Conservation (phyloP, 345 rosid genomes). For the Gossypium raimondii region DNA sequence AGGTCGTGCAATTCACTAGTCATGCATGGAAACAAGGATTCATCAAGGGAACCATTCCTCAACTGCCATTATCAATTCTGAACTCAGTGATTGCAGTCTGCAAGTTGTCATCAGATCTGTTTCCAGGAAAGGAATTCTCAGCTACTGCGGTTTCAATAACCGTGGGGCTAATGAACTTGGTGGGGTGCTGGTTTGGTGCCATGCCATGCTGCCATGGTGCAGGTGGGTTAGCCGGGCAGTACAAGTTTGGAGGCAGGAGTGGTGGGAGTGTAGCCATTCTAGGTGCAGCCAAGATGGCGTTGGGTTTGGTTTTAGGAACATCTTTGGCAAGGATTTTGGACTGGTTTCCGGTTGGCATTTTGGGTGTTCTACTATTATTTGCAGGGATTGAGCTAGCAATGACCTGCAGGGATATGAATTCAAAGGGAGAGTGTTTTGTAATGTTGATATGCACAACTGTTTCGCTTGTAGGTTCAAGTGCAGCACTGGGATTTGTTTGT, state of each 20-base stretch:
- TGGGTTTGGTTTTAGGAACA: constrained; percentile 66
- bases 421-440: constrained; percentile 69
- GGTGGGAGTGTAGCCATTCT: constrained; percentile 73
- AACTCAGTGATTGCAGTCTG: constrained; percentile 86
- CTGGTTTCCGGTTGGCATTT: constrained; percentile 71
- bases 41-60: constrained; percentile 12
- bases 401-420: constrained; percentile 69
- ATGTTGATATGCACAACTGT: constrained; percentile 64
- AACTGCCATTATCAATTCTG: constrained; percentile 64
- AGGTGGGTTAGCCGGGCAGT: too few relatives aligned
- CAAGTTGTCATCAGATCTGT: constrained; percentile 71
- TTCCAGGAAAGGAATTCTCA: constrained; percentile 64
- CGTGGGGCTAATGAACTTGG: too few relatives aligned
- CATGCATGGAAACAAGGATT: constrained; percentile 75
- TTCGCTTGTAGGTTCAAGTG: constrained; percentile 64
- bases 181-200: too few relatives aligned
- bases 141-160: constrained; percentile 49
- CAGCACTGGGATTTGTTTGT: constrained; percentile 71
- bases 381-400: constrained; percentile 30
- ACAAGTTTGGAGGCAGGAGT: constrained; percentile 44
- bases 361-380: constrained; percentile 20
- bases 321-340: constrained; percentile 54
- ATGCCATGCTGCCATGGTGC: too few relatives aligned
- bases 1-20: constrained; percentile 41
- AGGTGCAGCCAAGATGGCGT: constrained; percentile 54